Evolutionary conservation across 164 flowering plant genomes (phyloP), one percentile per base, ranked within the genome.

Genomic region (Tinospora cordifolia): DNA sequence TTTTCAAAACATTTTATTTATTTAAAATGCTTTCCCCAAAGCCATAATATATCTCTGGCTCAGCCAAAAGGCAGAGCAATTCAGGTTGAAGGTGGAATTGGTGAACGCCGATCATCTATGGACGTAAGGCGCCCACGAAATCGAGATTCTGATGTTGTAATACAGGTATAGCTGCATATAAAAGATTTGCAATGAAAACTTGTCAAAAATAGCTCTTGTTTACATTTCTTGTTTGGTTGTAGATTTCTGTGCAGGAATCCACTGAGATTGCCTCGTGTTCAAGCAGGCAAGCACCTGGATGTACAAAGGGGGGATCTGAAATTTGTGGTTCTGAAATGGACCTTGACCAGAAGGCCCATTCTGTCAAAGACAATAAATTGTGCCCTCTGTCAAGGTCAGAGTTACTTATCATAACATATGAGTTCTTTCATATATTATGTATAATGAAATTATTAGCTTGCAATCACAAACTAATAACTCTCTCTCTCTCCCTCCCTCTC

Each of bases 141-240:
- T 76, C 71, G 78, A 73, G 88, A 87, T 80, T 76, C 87, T 51
- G 90, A 84, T 83, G 93, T 83, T 73, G 88, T 89, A 63, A 87
- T 89, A 81, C 82, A 87, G 86, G 90, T 87, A 24, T 9, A 41
- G 10, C 44, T 34, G 39, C 63, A 19, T 26, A 19, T 44, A 22
- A 3, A 51, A 70, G 11, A n/a, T n/a, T 51, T n/a, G 26, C 57
- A 62, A 13, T 12, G 15, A 14, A 68, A 14, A 1, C 40, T 49
- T 25, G 14, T 9, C 8, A 2, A 21, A 63, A 60, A 19, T 40
- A 51, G 27, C 25, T 17, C 38, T 39, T 59, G 66, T 40, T 38
- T 60, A 19, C 46, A 39, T 44, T 59, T 19, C 47, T 78, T 74
- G 65, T 63, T 69, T 69, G 71, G 67, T 14, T 66, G 63, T 81